A percentile compares a stretch with the other conserved stretches of the same genome.
Evolutionary conservation across 2,329 filamentous ascomycete species (phyloP).

Genomic region (Dactylellina leptospora): DNA sequence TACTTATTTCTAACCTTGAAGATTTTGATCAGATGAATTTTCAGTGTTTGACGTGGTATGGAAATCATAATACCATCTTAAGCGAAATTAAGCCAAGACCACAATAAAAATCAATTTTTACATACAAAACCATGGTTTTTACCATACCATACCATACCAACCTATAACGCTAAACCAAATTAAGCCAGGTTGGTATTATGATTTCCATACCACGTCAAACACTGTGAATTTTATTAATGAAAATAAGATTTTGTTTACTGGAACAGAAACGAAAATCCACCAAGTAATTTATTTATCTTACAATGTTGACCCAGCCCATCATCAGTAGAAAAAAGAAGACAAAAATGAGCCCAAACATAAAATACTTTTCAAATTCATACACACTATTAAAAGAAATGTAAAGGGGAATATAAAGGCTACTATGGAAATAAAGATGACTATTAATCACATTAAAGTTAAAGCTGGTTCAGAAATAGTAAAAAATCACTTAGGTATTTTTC

Average conservation of each 20-base stretch:
- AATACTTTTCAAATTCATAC: constrained; percentile 76
- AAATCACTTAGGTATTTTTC: constrained; percentile 75
- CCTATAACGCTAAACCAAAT: too few relatives aligned
- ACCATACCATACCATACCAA: too few relatives aligned
- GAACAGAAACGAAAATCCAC: constrained; percentile 73
- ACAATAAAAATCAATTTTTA: too few relatives aligned
- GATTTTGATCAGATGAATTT: constrained; percentile 66
- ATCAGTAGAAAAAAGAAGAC: constrained; percentile 62
- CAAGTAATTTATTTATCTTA: constrained; percentile 69
- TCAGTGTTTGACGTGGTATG: too few relatives aligned
- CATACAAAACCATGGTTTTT: too few relatives aligned
- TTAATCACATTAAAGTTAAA: constrained; percentile 75
- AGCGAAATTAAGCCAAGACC: too few relatives aligned
- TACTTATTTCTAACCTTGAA: constrained; percentile 56
- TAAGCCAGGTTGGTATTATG: too few relatives aligned
- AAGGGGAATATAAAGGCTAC: constrained; percentile 70
- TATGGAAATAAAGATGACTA: constrained; percentile 74
- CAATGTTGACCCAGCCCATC: too few relatives aligned
- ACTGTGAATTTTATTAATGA: constrained; percentile 60
- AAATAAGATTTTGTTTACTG: constrained; percentile 67
- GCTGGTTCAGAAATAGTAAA: constrained; percentile 70
- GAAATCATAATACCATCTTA: too few relatives aligned
- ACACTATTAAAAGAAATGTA: too few relatives aligned
- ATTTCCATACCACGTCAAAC: too few relatives aligned
- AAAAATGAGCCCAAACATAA: constrained; percentile 62